phyloP scores from a whole-genome alignment of 805 yeast genomes.

The Sugiyamaella lignohabitans region DNA sequence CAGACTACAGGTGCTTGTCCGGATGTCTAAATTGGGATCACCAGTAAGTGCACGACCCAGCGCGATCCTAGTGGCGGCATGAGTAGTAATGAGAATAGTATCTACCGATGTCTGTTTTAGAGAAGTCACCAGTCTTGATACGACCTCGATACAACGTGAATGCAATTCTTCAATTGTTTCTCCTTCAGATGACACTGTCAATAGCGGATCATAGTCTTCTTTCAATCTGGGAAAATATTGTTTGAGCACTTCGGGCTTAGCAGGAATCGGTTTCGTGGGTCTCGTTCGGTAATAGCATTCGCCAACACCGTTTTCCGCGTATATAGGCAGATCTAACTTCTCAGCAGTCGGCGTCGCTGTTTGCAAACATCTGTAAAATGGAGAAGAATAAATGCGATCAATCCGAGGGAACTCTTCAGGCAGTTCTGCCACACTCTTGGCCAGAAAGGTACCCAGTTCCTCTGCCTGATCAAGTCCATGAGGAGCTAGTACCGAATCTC shows the following conservation, averaged over 20 bases:
- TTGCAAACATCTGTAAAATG: slow-evolving; percentile 85
- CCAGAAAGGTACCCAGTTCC: slow-evolving; percentile 62
- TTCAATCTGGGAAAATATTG: slow-evolving; percentile 47
- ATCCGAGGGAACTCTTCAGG: slow-evolving; percentile 44
- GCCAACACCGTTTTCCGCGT: slow-evolving; percentile 76
- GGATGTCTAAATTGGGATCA: slow-evolving; percentile 42
- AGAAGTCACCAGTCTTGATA: slow-evolving; percentile 50
- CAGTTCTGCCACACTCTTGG: slow-evolving; percentile 27
- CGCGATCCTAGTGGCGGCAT: slow-evolving; percentile 90
- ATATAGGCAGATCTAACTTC: slow-evolving; percentile 49
- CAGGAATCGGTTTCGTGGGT: slow-evolving; percentile 54
- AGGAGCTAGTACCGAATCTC: slow-evolving; percentile 81
- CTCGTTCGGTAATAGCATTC: slow-evolving; percentile 67
- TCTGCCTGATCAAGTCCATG: slow-evolving; percentile 86
- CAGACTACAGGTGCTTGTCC: slow-evolving; percentile 82
- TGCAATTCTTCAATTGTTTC: slow-evolving; percentile 71
- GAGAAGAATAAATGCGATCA: slow-evolving; percentile 67
- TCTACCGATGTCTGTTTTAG: slow-evolving; percentile 59
- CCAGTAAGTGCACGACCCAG: slow-evolving; percentile 71
- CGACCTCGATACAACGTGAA: slow-evolving; percentile 49
- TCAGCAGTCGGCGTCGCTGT: slow-evolving; percentile 69
- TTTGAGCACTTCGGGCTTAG: slow-evolving; percentile 50
- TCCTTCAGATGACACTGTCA: slow-evolving; percentile 59
- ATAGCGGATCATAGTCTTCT: slow-evolving; percentile 46
- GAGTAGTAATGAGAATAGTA: slow-evolving; percentile 69